A percentile compares a stretch with the other conserved stretches of the same genome.
These are phyloP conservation scores for Thalia dealbata DNA, from an alignment of 176 grass and related monocot species.

Conservation along the genomic window DNA sequence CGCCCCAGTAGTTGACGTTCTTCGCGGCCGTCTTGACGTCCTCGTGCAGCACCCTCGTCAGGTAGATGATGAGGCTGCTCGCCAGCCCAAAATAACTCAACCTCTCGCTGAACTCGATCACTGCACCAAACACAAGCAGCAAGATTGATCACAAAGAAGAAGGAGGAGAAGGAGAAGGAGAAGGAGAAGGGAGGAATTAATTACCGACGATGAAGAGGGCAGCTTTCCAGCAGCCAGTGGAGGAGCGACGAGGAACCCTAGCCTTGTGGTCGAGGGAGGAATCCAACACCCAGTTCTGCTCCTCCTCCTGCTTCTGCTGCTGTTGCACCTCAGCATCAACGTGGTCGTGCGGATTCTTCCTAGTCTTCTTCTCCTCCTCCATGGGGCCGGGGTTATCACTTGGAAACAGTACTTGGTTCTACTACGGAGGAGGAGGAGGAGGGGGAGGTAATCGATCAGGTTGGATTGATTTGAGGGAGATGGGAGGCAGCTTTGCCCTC, in stretches of 20 bases:
- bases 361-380: not conserved
- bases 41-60: constrained; percentile 54
- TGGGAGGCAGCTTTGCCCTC: no score
- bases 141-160: not conserved
- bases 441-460: no score
- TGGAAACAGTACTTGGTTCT: no score
- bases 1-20: constrained; percentile 81
- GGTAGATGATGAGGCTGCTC: constrained; percentile 72
- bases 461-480: no score
- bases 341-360: no score
- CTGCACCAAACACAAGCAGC: constrained; percentile 8
- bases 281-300: constrained; percentile 43
- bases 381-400: no score
- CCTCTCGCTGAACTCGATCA: constrained; percentile 84
- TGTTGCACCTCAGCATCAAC: no score
- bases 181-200: not conserved
- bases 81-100: constrained; percentile 79
- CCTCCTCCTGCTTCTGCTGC: constrained; percentile 1
- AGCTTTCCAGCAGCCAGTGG: constrained; percentile 62
- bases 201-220: constrained; percentile 74
- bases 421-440: no score
- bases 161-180: not conserved
- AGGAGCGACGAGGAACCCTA: constrained; percentile 32
- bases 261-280: constrained; percentile 56
- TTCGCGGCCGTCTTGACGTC: constrained; percentile 58